Evolutionary conservation across 768 basidiomycete genomes (phyloP).

Genomic region (Kondoa subrosea): DNA sequence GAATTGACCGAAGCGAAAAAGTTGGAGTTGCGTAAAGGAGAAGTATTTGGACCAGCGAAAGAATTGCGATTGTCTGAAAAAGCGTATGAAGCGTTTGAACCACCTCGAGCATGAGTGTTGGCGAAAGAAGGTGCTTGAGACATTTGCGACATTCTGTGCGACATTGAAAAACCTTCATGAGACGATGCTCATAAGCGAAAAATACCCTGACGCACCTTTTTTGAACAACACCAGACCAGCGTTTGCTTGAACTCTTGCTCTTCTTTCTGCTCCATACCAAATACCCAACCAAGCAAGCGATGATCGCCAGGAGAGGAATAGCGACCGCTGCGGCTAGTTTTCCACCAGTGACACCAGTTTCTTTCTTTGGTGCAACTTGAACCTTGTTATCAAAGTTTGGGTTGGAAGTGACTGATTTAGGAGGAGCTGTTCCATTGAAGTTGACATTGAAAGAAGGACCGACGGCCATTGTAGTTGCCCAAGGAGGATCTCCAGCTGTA

Average conservation of each 20-base stretch:
- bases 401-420: constrained; percentile 2
- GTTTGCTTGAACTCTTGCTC: constrained; percentile 10
- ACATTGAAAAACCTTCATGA: background rate
- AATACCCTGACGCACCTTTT: background rate
- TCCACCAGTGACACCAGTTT: constrained; percentile 5
- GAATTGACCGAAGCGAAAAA: background rate
- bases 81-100: background rate
- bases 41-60: background rate
- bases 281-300: constrained; percentile 11
- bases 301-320: constrained; percentile 13
- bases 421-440: constrained; percentile 15
- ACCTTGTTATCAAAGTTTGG: constrained; percentile 6
- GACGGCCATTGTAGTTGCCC: constrained; percentile 14
- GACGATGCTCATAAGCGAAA: background rate
- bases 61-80: background rate
- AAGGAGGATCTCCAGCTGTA: constrained; percentile 11
- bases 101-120: background rate
- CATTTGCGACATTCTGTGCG: background rate
- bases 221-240: constrained; percentile 13
- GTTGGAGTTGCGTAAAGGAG: background rate
- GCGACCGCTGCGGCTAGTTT: constrained; percentile 18
- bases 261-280: constrained; percentile 15
- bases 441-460: constrained; percentile 15
- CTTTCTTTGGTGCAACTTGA: background rate
- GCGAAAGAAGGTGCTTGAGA: background rate